Conservation (phyloP, 441 rosid species). For the Breynia disticha region DNA sequence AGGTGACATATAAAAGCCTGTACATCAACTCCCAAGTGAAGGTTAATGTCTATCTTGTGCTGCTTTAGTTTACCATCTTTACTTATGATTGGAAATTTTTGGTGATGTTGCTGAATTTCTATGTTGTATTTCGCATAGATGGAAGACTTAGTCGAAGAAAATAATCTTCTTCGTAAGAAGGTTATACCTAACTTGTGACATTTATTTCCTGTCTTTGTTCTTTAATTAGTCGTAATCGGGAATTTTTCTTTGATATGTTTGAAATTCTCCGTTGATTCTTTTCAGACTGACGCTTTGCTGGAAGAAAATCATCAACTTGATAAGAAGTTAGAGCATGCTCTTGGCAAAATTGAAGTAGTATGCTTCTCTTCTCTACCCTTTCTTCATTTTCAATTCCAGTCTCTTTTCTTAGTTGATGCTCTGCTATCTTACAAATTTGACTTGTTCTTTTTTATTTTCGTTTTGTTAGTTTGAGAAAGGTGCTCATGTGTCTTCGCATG, state of each 20-base stretch:
- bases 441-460: background rate
- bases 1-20: conserved; percentile 30
- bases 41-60: conserved; percentile 19
- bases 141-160: conserved; percentile 21
- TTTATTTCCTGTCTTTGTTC: too few relatives aligned
- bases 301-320: conserved; percentile 32
- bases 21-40: conserved; percentile 46
- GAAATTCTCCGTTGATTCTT: background rate
- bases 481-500: conserved; percentile 6
- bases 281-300: conserved; percentile 34
- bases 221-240: background rate
- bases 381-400: background rate
- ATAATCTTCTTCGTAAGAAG: conserved; percentile 26
- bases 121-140: background rate
- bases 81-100: background rate
- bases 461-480: conserved; percentile 32
- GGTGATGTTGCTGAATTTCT: background rate
- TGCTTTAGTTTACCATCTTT: background rate
- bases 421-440: background rate
- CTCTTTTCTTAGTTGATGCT: background rate
- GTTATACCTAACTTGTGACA: too few relatives aligned
- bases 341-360: conserved; percentile 36
- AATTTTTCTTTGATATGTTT: background rate
- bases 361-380: conserved; percentile 11
- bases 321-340: conserved; percentile 30